Conservation (phyloP, 345 rosid genomes). For the Lepidium aucheri region DNA sequence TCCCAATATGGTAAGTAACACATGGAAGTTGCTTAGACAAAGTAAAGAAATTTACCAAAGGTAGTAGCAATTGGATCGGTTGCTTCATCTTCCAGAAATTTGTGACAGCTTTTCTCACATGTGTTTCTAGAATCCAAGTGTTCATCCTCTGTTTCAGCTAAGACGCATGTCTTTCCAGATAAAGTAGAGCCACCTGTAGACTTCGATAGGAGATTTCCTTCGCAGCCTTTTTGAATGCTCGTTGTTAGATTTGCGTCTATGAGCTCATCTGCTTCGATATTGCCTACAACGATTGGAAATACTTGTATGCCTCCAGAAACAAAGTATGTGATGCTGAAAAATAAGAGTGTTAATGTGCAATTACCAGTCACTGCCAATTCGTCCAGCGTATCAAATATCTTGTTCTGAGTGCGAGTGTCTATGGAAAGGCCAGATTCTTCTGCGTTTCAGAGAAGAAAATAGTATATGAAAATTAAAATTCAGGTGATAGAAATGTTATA, state of each 20-base stretch:
- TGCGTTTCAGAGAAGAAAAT: neutral
- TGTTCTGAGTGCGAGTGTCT: neutral
- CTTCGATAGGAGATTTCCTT: neutral
- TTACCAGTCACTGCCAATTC: slow-evolving; percentile 7
- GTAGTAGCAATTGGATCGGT: neutral
- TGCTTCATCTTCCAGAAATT: neutral
- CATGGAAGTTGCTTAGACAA: neutral
- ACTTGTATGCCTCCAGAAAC: neutral
- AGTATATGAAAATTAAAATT: neutral
- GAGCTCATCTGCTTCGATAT: neutral
- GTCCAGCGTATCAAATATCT: neutral
- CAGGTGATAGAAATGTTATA: neutral
- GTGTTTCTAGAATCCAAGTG: neutral
- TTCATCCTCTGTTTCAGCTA: neutral
- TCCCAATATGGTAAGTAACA: no score
- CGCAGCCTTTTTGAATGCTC: neutral
- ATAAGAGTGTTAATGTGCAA: neutral
- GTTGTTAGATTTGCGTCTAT: neutral
- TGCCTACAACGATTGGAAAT: neutral
- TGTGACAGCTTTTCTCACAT: neutral
- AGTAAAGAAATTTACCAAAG: neutral
- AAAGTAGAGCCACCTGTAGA: neutral
- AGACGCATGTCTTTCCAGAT: neutral
- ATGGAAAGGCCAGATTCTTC: neutral
- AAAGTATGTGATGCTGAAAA: neutral